Evolutionary conservation across 2,329 filamentous ascomycete species (phyloP), one percentile per base, ranked within the genome.

Genomic region (Fusarium cyanostomum): DNA sequence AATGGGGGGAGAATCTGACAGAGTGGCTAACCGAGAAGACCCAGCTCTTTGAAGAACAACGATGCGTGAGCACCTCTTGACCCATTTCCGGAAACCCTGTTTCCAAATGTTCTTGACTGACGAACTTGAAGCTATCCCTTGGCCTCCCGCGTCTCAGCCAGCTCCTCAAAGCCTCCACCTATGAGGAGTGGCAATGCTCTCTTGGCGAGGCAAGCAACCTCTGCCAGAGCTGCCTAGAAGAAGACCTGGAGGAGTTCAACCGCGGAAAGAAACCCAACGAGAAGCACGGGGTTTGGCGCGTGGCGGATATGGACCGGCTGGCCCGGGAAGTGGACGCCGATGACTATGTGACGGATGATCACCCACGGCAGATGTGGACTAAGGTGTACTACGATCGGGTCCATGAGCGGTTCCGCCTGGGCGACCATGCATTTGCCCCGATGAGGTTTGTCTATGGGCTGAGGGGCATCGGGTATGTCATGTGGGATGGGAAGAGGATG

Each of bases 401-500:
- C 4, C 56, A 59, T 16, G 51, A 59, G 26, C 39, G 64, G 3
- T 70, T 62, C 37, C 43, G 62, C 8, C 39, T 69, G 6, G 66
- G 67, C 8, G 41, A 55, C 3, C 52, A 69, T 15, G 33, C 59
- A 1, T 59, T 50, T 39, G 52, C 66, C 1, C 56, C 61, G 8
- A 69, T 66, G 66, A 56, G 58, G 44, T 67, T 67, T 31, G 37
- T 66, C 2, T 64, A 62, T 27, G 62, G 61, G 3, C 41, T 67
- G 35, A 55, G 66, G 16, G 42, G 58, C 15, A 46, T 67, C n/a
- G 66, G 66, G 1, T 67, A 69, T 27, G 65, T 68, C 1, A 56
- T 67, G 52, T 69, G 66, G 66, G 67, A 69, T 46, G 49, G 43
- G 3, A 51, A 55, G 51, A 58, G 67, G 26, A 64, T 67, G 61